These are phyloP conservation scores for Typha latifolia DNA, from an alignment of 176 grass and related monocot genomes.

Conservation along the genomic window DNA sequence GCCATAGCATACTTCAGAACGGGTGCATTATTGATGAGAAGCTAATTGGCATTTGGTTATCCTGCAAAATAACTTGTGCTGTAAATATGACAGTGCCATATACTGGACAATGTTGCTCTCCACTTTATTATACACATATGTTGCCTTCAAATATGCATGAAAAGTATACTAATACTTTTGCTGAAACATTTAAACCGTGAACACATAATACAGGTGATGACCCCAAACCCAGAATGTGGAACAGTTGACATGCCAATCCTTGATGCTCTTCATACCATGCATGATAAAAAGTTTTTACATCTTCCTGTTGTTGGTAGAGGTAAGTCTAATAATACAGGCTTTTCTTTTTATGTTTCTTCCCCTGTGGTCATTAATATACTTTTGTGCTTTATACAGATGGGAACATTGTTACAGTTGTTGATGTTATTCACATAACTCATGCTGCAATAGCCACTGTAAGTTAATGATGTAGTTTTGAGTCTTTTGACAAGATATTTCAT, in stretches of 20 bases:
- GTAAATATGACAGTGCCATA: neutral
- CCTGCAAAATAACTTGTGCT: too few species aligned
- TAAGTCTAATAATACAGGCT: slow-evolving; percentile 12
- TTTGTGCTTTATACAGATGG: slow-evolving; percentile 52
- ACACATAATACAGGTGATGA: slow-evolving; percentile 79
- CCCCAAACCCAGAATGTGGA: slow-evolving; percentile 88
- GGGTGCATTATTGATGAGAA: too few species aligned
- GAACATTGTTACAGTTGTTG: slow-evolving; percentile 74
- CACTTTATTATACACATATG: slow-evolving; percentile 2
- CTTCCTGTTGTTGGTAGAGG: slow-evolving; percentile 83
- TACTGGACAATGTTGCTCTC: neutral
- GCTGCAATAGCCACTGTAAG: slow-evolving; percentile 86
- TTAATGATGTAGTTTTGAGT: slow-evolving; percentile 3
- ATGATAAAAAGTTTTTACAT: slow-evolving; percentile 89
- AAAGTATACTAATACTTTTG: neutral
- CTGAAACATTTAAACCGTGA: neutral
- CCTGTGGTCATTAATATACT: neutral
- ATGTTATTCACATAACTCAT: slow-evolving; percentile 96
- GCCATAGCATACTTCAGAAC: too few species aligned
- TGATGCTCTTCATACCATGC: slow-evolving; percentile 94
- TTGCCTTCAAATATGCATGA: neutral
- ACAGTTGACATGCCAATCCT: slow-evolving; percentile 81
- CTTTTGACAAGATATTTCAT: neutral
- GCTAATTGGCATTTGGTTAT: too few species aligned
- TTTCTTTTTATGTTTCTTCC: slow-evolving; percentile 5